Evolutionary conservation across 345 rosid genomes (phyloP), one percentile per base, ranked within the genome.

Genomic region (Eucalyptus tenuipes): DNA sequence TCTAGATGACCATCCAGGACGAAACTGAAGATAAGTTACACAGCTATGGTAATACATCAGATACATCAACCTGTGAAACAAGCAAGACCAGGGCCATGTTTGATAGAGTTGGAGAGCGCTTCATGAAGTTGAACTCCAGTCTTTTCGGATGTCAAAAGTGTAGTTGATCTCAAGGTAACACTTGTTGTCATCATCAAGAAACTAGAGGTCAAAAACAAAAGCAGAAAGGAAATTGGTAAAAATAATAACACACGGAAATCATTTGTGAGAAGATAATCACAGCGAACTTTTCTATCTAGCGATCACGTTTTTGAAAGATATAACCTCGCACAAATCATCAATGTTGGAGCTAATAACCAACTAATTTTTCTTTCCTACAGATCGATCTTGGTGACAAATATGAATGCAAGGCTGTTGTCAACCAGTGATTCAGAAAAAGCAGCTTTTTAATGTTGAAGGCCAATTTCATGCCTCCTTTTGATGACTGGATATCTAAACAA

Each of bases 151-250:
- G 90, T 96, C 97, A n/a, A 97, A 97, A 42, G 93, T 93, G 93
- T 97, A 97, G 94, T 94, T 97, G 94, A 97, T 94, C 93, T 95
- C 98, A 93, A 96, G 92, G 93, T 97, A 94, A 93, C 94, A 93
- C 92, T 95, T 97, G 92, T 94, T 93, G 89, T 97, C 99, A 50
- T 97, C 99, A 89, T 97, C 98, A 66, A 93, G 89, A 86, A 97
- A 96, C 98, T 97, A 95, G 86, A 75, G 29, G 24, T 75, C 27
- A 11, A 75, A 75, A 75, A 75, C 44, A 75, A 75, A 75, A 40
- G 84, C 47, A 75, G 84, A 75, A 20, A 40, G 84, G 84, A 75
- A 75, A 75, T 75, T 40, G 47, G 15, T 40, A 20, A 75, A 75
- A 75, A 40, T 29, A 75, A 20, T 40, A 71, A 71, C 24, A 20